Evolutionary conservation across 352 stramenopile genomes (phyloP).

Genomic region (Globisporangium megalacanthum): DNA sequence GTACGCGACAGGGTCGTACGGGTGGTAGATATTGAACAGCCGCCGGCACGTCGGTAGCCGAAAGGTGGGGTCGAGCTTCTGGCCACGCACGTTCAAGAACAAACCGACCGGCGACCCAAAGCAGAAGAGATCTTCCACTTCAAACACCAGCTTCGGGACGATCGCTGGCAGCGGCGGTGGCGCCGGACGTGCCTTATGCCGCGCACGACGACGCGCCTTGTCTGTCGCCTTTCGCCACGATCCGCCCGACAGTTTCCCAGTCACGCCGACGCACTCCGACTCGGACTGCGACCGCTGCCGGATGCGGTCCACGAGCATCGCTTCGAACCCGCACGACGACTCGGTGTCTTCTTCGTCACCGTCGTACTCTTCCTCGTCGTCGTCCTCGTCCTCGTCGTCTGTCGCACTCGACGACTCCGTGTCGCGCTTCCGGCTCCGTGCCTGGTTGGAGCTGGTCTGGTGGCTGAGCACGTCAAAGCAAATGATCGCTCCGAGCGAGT

Average conservation of each 20-base stretch:
- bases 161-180: constrained; percentile 13
- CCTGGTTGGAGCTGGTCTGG: constrained; percentile 42
- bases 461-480: constrained; percentile 89
- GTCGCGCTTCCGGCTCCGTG: constrained; percentile 16
- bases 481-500: constrained; percentile 90
- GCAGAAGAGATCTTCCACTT: constrained; percentile 85
- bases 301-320: constrained; percentile 17
- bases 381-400: constrained; percentile 13
- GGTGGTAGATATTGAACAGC: constrained; percentile 95
- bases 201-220: constrained; percentile 4
- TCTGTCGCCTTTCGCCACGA: constrained; percentile 9
- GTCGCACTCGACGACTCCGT: constrained; percentile 10
- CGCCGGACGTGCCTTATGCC: not conserved
- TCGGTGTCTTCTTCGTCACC: constrained; percentile 33
- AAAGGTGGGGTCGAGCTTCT: constrained; percentile 67
- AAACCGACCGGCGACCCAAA: constrained; percentile 89
- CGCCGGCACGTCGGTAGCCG: constrained; percentile 69
- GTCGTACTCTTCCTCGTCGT: constrained; percentile 28
- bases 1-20: constrained; percentile 93
- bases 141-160: constrained; percentile 65
- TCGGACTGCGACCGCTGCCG: constrained; percentile 39
- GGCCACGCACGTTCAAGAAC: constrained; percentile 90
- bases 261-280: constrained; percentile 19
- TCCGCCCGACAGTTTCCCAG: constrained; percentile 1
- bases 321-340: constrained; percentile 27